phyloP scores from a whole-genome alignment of 805 yeast species.

The Ascoidea asiatica region DNA sequence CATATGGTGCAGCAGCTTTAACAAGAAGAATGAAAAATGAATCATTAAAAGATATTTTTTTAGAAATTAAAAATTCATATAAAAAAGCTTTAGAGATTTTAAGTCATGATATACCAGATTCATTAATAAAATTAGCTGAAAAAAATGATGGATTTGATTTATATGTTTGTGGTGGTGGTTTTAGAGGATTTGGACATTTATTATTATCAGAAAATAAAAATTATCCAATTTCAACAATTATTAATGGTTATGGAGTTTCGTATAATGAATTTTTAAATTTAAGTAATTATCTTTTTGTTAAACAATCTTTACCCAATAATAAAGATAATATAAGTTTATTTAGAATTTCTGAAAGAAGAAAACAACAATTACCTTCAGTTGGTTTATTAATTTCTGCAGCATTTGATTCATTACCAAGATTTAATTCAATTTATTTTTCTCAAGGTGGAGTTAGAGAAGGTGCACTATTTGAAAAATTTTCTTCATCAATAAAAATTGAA shows the following conservation, averaged over 20 bases:
- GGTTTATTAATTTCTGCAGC: constrained; percentile 51
- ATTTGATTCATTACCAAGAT: constrained; percentile 43
- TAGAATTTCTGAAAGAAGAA: constrained; percentile 52
- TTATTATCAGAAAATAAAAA: constrained; percentile 34
- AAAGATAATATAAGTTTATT: constrained; percentile 32
- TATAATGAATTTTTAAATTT: constrained; percentile 35
- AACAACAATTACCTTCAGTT: constrained; percentile 57
- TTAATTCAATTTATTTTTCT: constrained; percentile 51
- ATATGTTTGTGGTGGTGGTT: constrained; percentile 64
- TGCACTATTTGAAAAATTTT: constrained; percentile 47
- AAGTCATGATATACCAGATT: constrained; percentile 29
- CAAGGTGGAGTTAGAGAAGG: constrained; percentile 79
- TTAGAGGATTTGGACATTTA: constrained; percentile 56
- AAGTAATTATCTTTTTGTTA: constrained; percentile 37
- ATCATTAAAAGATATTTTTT: constrained; percentile 31
- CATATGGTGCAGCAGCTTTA: constrained; percentile 64
- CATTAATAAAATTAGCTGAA: constrained; percentile 34
- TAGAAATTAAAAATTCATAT: constrained; percentile 40
- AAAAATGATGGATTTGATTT: constrained; percentile 47
- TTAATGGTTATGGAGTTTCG: constrained; percentile 55
- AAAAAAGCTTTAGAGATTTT: constrained; percentile 35
- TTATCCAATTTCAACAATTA: constrained; percentile 58
- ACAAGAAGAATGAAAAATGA: constrained; percentile 41
- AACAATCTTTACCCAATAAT: constrained; percentile 30
- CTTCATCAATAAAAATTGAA: constrained; percentile 41